A percentile compares a stretch with the other conserved stretches of the same genome.
Evolutionary conservation across 2,329 filamentous ascomycete species (phyloP).

Genomic region (Aspergillus sp.): DNA sequence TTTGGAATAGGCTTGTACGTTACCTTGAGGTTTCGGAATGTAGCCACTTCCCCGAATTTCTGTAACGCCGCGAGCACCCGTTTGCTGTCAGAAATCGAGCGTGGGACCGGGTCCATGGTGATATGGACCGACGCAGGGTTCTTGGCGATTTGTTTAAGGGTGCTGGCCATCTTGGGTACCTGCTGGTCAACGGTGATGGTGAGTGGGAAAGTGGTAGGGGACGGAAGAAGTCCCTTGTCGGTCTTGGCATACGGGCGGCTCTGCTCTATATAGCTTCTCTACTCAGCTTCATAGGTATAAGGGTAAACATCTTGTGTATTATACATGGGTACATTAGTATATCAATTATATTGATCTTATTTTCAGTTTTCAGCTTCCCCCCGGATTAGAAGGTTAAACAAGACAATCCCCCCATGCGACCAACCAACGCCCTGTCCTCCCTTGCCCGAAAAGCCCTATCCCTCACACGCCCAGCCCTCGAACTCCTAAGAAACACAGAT

Average conservation of each 20-base stretch:
- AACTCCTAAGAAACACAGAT: neutral
- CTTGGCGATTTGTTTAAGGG: slow-evolving; percentile 7
- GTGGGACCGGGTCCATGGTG: slow-evolving; percentile 18
- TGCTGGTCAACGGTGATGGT: neutral
- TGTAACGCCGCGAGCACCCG: slow-evolving; percentile 30
- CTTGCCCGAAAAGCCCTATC: neutral
- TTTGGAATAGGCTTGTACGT: neutral
- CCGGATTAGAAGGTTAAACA: too few relatives aligned
- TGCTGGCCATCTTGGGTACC: slow-evolving; percentile 7
- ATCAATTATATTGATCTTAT: too few relatives aligned
- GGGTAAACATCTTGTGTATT: neutral
- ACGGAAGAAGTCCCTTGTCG: neutral
- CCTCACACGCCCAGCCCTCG: neutral
- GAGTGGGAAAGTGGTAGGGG: slow-evolving; percentile 1
- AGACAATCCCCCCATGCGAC: too few relatives aligned
- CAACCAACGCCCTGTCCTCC: too few relatives aligned
- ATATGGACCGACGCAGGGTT: slow-evolving; percentile 24
- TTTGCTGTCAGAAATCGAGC: slow-evolving; percentile 26
- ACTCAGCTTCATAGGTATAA: too few relatives aligned
- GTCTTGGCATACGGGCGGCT: neutral
- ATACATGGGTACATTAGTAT: neutral
- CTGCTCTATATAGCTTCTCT: too few relatives aligned
- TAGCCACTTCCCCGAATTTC: slow-evolving; percentile 34
- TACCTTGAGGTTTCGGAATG: slow-evolving; percentile 32
- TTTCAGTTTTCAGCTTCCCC: too few relatives aligned